Evolutionary conservation across 495 filamentous ascomycete species (phyloP).

Genomic region (Aspergillus baeticus): DNA sequence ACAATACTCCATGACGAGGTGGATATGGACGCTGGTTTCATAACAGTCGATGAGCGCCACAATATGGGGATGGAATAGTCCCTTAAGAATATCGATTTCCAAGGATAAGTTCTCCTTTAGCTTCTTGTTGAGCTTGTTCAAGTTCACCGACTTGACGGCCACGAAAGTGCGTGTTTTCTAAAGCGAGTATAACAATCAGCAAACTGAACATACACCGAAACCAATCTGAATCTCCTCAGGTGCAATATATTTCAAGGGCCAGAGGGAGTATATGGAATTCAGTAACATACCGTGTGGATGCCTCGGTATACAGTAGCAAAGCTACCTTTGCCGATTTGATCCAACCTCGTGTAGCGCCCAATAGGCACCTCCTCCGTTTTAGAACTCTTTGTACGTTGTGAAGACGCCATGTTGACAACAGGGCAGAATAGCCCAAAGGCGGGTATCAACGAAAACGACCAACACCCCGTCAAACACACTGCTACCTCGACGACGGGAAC

Average conservation of each 20-base stretch:
- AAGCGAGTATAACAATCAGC: neutral
- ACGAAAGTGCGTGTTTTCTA: conserved; percentile 67
- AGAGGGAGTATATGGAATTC: neutral
- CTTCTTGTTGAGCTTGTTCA: conserved; percentile 87
- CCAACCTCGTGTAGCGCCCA: conserved; percentile 72
- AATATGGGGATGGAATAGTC: conserved; percentile 91
- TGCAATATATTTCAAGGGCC: neutral
- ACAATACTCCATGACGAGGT: conserved; percentile 98
- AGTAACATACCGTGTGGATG: conserved; percentile 70
- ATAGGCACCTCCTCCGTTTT: conserved; percentile 61
- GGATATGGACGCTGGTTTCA: conserved; percentile 82
- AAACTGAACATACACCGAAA: neutral
- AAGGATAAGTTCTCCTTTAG: conserved; percentile 92
- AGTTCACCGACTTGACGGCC: conserved; percentile 93
- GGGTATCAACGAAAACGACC: conserved; percentile 15
- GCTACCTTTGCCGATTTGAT: conserved; percentile 91
- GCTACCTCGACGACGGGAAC: conserved; percentile 39
- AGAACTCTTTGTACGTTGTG: conserved; percentile 43
- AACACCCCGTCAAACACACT: conserved; percentile 37
- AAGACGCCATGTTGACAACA: conserved; percentile 35
- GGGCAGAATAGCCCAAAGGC: conserved; percentile 15
- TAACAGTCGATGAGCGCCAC: conserved; percentile 92
- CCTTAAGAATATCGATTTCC: conserved; percentile 92
- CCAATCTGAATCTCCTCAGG: neutral
- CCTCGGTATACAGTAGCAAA: conserved; percentile 93